Evolutionary conservation across 1,284 basidiomycete genomes (phyloP).

Genomic region (Irpex sp.): DNA sequence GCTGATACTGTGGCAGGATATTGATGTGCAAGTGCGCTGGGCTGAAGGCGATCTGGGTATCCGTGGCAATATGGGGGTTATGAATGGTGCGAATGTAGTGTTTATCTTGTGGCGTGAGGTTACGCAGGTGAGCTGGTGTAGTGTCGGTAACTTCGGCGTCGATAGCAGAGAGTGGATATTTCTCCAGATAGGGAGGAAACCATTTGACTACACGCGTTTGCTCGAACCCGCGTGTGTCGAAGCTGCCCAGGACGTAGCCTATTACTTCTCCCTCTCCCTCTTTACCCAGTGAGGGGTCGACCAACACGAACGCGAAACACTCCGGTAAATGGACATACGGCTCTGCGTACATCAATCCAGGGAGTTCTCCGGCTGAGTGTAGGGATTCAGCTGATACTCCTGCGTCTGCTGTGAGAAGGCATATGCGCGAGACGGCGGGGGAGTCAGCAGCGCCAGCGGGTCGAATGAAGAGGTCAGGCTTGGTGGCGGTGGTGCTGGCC

Average conservation of each 20-base stretch:
- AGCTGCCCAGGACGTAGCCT: slow-evolving; percentile 60
- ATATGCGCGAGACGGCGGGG: slow-evolving; percentile 59
- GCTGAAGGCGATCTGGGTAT: slow-evolving; percentile 49
- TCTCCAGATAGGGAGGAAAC: slow-evolving; percentile 53
- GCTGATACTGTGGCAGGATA: slow-evolving; percentile 55
- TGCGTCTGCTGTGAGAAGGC: slow-evolving; percentile 69
- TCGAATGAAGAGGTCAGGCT: slow-evolving; percentile 37
- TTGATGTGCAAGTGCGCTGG: slow-evolving; percentile 69
- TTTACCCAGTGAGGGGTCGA: slow-evolving; percentile 37
- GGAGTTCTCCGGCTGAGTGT: slow-evolving; percentile 60
- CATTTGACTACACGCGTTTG: slow-evolving; percentile 45
- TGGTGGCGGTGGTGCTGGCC: background rate
- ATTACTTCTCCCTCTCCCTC: slow-evolving; percentile 35
- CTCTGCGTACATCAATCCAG: slow-evolving; percentile 65
- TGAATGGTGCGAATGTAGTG: slow-evolving; percentile 46
- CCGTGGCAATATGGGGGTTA: slow-evolving; percentile 42
- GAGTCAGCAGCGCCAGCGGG: slow-evolving; percentile 52
- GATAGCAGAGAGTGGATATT: slow-evolving; percentile 40
- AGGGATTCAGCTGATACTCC: slow-evolving; percentile 60
- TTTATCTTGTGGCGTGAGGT: slow-evolving; percentile 40
- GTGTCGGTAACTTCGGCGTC: slow-evolving; percentile 2
- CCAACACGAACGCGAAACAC: slow-evolving; percentile 72
- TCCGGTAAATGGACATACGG: slow-evolving; percentile 68
- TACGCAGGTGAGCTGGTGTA: slow-evolving; percentile 13
- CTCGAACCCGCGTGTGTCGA: slow-evolving; percentile 59